These are phyloP conservation scores for Aspergillus ostianus DNA, from an alignment of 495 filamentous ascomycete species.

Conservation along the genomic window DNA sequence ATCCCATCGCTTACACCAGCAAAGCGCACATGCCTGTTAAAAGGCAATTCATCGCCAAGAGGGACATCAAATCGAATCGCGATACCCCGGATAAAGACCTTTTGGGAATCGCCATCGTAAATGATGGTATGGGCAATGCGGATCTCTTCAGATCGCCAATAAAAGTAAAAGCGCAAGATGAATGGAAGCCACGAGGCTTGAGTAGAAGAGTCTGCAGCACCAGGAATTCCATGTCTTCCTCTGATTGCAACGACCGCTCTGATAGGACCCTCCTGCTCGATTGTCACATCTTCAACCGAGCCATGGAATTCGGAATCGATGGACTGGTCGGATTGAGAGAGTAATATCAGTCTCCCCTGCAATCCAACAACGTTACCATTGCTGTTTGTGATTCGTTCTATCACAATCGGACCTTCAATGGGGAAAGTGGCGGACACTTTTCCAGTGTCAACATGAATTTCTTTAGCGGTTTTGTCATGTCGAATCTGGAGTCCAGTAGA, in stretches of 20 bases:
- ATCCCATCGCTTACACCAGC: constrained; percentile 36
- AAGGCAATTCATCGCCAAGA: constrained; percentile 32
- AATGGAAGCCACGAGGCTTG: constrained; percentile 38
- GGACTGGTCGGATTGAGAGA: constrained; percentile 30
- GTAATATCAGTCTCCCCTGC: constrained; percentile 40
- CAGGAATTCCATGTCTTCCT: constrained; percentile 18
- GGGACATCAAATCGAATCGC: constrained; percentile 41
- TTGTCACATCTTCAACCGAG: constrained; percentile 20
- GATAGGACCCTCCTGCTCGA: constrained; percentile 18
- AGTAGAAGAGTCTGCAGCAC: not conserved
- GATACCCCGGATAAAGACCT: constrained; percentile 36
- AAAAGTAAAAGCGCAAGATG: constrained; percentile 43
- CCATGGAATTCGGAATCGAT: constrained; percentile 23
- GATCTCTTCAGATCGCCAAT: constrained; percentile 37
- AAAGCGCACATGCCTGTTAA: constrained; percentile 41
- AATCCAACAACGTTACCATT: constrained; percentile 37
- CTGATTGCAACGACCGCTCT: constrained; percentile 37
- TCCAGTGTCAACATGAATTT: constrained; percentile 31
- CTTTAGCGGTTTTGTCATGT: not conserved
- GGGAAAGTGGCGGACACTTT: constrained; percentile 37
- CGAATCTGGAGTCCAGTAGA: constrained; percentile 4
- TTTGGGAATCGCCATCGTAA: constrained; percentile 33
- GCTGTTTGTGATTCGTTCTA: constrained; percentile 31
- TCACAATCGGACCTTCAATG: constrained; percentile 28
- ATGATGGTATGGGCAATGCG: constrained; percentile 37